phyloP scores from a whole-genome alignment of 1,139 yeast species.

The Kodamaea derodonti region DNA sequence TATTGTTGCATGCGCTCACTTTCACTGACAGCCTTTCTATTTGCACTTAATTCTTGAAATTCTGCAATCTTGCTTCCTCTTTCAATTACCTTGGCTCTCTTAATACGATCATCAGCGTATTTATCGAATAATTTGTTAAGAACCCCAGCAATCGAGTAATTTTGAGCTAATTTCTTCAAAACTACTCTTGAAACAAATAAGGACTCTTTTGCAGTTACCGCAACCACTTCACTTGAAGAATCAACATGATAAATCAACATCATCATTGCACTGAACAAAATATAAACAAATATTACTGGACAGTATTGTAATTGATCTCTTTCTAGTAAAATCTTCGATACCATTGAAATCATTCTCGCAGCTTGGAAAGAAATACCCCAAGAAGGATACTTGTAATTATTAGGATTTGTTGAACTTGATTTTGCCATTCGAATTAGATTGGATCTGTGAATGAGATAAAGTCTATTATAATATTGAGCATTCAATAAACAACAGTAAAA shows the following conservation, averaged over 20 bases:
- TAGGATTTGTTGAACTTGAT: constrained; percentile 38
- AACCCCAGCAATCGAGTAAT: constrained; percentile 43
- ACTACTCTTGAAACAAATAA: constrained; percentile 50
- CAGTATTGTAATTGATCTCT: constrained; percentile 50
- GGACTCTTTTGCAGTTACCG: constrained; percentile 59
- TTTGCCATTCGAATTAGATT: constrained; percentile 55
- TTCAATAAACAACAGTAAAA: constrained; percentile 62
- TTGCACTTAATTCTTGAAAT: constrained; percentile 31
- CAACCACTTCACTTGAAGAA: constrained; percentile 52
- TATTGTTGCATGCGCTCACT: constrained; percentile 8
- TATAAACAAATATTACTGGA: constrained; percentile 55
- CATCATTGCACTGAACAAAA: constrained; percentile 65
- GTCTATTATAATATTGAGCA: constrained; percentile 69
- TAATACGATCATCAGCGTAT: constrained; percentile 43
- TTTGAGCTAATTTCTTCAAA: constrained; percentile 48
- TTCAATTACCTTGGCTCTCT: constrained; percentile 44
- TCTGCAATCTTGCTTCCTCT: constrained; percentile 37
- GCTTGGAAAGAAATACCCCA: constrained; percentile 88
- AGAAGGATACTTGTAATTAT: constrained; percentile 62
- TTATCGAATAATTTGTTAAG: constrained; percentile 41
- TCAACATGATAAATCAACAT: constrained; percentile 75
- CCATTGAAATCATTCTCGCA: constrained; percentile 72
- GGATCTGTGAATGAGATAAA: constrained; percentile 70
- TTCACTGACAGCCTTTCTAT: constrained; percentile 22
- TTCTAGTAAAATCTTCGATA: constrained; percentile 55